Conservation (phyloP, 73 alveolate genomes). For the Paramecium pentaurelia region DNA sequence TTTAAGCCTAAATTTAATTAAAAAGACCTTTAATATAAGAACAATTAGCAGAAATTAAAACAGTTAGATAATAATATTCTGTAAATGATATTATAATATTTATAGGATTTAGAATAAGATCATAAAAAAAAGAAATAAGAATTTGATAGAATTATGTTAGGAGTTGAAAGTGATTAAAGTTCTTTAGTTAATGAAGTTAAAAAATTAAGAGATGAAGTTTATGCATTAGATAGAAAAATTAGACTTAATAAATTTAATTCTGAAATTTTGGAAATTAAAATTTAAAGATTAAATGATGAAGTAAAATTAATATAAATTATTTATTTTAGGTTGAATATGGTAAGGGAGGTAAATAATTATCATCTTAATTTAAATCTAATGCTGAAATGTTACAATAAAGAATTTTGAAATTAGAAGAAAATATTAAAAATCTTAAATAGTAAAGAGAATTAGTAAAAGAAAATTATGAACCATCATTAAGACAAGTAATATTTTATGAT, state of each 20-base stretch:
- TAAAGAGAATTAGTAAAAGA: conserved; percentile 56
- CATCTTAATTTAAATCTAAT: not conserved
- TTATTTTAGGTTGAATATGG: not conserved
- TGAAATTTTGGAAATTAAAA: conserved; percentile 9
- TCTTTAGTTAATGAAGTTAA: conserved; percentile 45
- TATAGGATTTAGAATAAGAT: conserved; percentile 26
- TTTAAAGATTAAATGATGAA: conserved; percentile 4
- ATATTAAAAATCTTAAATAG: not conserved
- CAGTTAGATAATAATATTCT: not conserved
- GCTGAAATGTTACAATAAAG: not conserved
- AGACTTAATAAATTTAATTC: conserved; percentile 24
- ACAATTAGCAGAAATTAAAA: not conserved
- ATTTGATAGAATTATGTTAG: conserved; percentile 53
- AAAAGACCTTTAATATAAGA: conserved; percentile 6
- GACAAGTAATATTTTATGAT: not conserved
- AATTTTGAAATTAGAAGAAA: conserved; percentile 10
- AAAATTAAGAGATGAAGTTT: conserved; percentile 60
- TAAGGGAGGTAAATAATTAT: not conserved
- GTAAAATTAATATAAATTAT: not conserved
- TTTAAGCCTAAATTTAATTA: not conserved
- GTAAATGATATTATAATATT: not conserved
- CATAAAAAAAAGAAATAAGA: conserved; percentile 46
- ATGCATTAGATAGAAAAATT: conserved; percentile 36
- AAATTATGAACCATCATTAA: conserved; percentile 58
- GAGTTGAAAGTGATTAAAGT: conserved; percentile 39